Base-by-base conservation (phyloP, 208 protist species). In the Histomonas meleagridis region DNA sequence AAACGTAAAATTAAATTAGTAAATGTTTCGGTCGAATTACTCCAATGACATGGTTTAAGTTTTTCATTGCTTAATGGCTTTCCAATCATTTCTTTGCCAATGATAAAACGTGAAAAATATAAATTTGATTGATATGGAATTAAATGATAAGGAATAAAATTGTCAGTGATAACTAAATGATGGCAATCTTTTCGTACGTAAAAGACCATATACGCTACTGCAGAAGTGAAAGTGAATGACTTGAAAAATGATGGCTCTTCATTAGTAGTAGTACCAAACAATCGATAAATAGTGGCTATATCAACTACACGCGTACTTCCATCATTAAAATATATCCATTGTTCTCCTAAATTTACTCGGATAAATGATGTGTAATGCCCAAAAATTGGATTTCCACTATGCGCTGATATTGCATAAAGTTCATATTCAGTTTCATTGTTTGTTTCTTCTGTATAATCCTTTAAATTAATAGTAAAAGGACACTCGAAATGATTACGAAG, bases 281-380 rank as follows among this genome's bases (percentile, higher is more conserved):
- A 43, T 7, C 65, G 18, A 46, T 9, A 23, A 76, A 76, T 43
- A 76, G 43, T 7, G 12, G 2, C 2, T 46, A 26, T 18, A 46
- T 76, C 65, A 46, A 76, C 65, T 9, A 76, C 43, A 16, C 43
- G 35, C 1, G 65, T 76, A 18, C 9, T 43, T 43, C 65, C 65
- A 46, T 76, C 65, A 43, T 76, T 76, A 76, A 76, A 76, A 7
- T n/a, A 35, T 26, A 76, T 43, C 65, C 65, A 76, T 5, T 76
- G 26, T 35, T 76, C 35, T 18, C 32, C 26, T 46, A 35, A 9
- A 18, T 35, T 4, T 28, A 26, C 21, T 43, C 35, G 2, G 43
- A 76, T 76, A 43, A 46, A 76, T 38, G 65, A 76, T 76, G 65
- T 76, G 23, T 76, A 76, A 76, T 76, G 65, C 18, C 65, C 65